Base-by-base conservation (phyloP, 495 filamentous ascomycete genomes). In the Penicillium taxi region DNA sequence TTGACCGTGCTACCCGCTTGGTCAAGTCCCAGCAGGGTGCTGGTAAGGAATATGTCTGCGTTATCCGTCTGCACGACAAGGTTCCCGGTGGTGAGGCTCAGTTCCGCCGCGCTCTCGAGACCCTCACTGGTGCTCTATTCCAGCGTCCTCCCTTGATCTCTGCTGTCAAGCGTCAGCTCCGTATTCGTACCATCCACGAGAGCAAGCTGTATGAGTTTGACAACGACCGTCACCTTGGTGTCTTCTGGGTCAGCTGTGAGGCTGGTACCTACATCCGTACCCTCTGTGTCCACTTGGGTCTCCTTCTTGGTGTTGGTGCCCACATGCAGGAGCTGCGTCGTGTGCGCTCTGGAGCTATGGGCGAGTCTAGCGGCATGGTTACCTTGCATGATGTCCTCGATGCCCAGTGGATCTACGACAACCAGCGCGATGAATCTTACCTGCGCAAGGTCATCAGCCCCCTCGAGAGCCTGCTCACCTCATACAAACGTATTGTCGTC, bases 161-260 rank as follows among this genome's bases (percentile, higher is more conserved):
- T 9, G 91, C 91, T 45, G 91, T 98, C 56, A 98, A 98, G 80
- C 81, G 91, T 58, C 88, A 95, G 67, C 75, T 98, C 34, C 90
- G 91, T 69, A 90, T 96, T 55, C 80, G 91, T 59, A 94, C 91
- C 8, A 94, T 96, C 52, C 81, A 96, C 63, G 84, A 96, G 66
- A 88, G 82, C 72, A 89, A 89, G 65, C 69, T 95, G 22, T 82
- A 88, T 50, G 90, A 98, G 65, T 98, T 95, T 55, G 91, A 96
- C 64, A 94, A 96, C 59, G 88, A 96, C 39, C 78, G 91, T 42
- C 86, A 96, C 55, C 75, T 98, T n/a, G 93, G 82, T 61, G 88
- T 96, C 21, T 98, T 98, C 76, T 96, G 91, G 91, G 93, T 96
- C 41, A 90, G 84, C 63, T 98, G 91, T 61, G 91, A 98, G 64